Conservation (phyloP, 179 eudicot genomes). For the Gypsophila paniculata region DNA sequence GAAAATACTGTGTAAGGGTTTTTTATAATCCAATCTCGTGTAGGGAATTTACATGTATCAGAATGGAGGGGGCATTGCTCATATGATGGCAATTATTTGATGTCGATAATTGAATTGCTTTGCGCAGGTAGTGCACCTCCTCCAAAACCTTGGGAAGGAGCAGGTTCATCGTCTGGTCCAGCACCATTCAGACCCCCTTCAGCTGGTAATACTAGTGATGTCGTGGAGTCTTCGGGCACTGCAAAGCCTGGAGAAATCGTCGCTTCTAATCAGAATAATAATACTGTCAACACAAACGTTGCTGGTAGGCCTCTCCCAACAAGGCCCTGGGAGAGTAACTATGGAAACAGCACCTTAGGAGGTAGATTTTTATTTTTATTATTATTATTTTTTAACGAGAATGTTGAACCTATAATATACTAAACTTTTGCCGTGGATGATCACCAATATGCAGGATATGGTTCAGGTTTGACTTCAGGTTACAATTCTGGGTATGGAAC, state of each 20-base stretch:
- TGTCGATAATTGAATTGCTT: constrained; percentile 12
- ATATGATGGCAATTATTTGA: constrained; percentile 5
- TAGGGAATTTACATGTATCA: neutral
- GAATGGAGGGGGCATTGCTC: neutral
- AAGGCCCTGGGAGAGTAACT: constrained; percentile 86
- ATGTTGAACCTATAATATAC: neutral
- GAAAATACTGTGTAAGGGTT: too few species aligned
- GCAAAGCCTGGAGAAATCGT: constrained; percentile 90
- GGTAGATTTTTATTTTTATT: constrained; percentile 34
- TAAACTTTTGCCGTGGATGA: constrained; percentile 13
- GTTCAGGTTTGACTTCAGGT: constrained; percentile 49
- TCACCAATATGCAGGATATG: constrained; percentile 47
- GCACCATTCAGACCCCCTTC: constrained; percentile 90
- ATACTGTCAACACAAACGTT: constrained; percentile 45
- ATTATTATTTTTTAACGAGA: constrained; percentile 8
- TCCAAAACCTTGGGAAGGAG: constrained; percentile 96
- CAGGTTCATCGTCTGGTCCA: constrained; percentile 82
- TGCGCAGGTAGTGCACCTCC: constrained; percentile 58
- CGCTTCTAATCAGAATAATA: constrained; percentile 44
- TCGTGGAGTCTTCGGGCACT: constrained; percentile 95
- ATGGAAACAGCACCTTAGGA: constrained; percentile 57
- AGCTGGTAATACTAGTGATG: constrained; percentile 78
- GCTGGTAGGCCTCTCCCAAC: constrained; percentile 80
- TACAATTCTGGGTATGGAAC: constrained; percentile 63
- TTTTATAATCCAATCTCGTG: too few species aligned